These are phyloP conservation scores for Diaporthe vexans DNA, from an alignment of 2,329 filamentous ascomycete species.

Conservation along the genomic window DNA sequence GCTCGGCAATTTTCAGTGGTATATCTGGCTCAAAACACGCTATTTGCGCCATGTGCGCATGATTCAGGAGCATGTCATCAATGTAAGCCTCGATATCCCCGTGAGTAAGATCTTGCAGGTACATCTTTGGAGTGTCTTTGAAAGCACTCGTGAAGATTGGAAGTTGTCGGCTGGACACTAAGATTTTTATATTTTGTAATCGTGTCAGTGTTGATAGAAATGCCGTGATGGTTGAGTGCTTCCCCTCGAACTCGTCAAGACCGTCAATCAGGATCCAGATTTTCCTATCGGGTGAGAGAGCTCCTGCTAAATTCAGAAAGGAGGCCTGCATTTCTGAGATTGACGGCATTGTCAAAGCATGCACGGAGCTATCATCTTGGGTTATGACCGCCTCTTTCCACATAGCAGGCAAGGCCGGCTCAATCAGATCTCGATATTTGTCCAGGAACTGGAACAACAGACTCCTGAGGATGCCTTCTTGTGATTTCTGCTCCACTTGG, in stretches of 20 bases:
- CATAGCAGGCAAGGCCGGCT: neutral
- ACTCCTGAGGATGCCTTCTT: neutral
- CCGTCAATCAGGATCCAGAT: neutral
- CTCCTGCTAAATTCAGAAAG: accelerated
- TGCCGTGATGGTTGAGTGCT: neutral
- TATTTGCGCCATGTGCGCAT: neutral
- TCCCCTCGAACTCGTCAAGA: neutral
- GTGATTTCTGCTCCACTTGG: neutral
- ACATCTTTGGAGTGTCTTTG: neutral
- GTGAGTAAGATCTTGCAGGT: neutral
- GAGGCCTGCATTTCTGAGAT: neutral
- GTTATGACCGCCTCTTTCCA: neutral
- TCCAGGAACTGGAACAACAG: neutral
- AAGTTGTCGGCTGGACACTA: neutral
- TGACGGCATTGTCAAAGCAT: neutral
- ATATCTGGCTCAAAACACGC: neutral
- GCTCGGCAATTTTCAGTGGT: neutral
- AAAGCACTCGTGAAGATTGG: neutral
- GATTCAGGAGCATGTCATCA: neutral
- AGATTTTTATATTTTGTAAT: neutral
- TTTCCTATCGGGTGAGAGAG: neutral
- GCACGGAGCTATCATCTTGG: neutral
- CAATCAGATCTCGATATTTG: neutral
- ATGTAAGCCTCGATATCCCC: neutral
- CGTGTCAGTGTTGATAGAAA: neutral